A percentile compares a stretch with the other conserved stretches of the same genome.
Evolutionary conservation across 1,284 basidiomycete species (phyloP).

Genomic region (Tylopilus sp.): DNA sequence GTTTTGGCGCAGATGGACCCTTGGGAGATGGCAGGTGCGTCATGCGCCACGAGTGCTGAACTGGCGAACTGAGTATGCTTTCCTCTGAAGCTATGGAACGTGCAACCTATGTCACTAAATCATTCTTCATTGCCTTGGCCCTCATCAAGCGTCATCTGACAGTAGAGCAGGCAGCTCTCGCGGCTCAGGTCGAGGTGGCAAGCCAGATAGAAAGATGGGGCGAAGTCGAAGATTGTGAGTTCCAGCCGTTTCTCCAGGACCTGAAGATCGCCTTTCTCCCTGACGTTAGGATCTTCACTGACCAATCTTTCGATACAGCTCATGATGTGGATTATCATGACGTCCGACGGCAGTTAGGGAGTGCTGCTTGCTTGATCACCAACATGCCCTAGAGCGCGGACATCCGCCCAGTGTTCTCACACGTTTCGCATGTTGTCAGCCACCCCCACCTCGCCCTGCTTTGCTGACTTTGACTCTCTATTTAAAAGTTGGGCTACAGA

Average conservation of each 20-base stretch:
- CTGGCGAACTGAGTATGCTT: neutral
- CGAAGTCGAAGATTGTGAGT: slow-evolving; percentile 96
- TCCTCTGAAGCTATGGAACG: slow-evolving; percentile 77
- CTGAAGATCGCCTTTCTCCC: slow-evolving; percentile 1
- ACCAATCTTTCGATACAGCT: slow-evolving; percentile 44
- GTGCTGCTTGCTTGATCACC: slow-evolving; percentile 57
- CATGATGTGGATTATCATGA: slow-evolving; percentile 98
- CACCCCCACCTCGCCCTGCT: neutral
- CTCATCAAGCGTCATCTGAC: slow-evolving; percentile 72
- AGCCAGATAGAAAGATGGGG: slow-evolving; percentile 97
- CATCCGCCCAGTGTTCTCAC: slow-evolving; percentile 7
- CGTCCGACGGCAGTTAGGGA: slow-evolving; percentile 81
- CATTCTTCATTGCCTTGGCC: slow-evolving; percentile 84
- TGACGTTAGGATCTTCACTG: slow-evolving; percentile 11
- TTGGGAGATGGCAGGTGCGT: slow-evolving; percentile 85
- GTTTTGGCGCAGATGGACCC: slow-evolving; percentile 63
- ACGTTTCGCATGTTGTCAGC: slow-evolving; percentile 6
- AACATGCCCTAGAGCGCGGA: slow-evolving; percentile 26
- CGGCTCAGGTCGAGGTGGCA: slow-evolving; percentile 88
- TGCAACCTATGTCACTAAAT: slow-evolving; percentile 86
- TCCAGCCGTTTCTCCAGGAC: slow-evolving; percentile 1
- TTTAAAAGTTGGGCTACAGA: slow-evolving; percentile 13
- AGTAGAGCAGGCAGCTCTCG: slow-evolving; percentile 81
- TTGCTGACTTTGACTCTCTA: slow-evolving; percentile 8
- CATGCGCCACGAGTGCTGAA: neutral